A percentile compares a stretch with the other conserved stretches of the same genome.
These are phyloP conservation scores for Mortierella sp. DNA, from an alignment of 371 early-diverging fungal species.

Conservation along the genomic window DNA sequence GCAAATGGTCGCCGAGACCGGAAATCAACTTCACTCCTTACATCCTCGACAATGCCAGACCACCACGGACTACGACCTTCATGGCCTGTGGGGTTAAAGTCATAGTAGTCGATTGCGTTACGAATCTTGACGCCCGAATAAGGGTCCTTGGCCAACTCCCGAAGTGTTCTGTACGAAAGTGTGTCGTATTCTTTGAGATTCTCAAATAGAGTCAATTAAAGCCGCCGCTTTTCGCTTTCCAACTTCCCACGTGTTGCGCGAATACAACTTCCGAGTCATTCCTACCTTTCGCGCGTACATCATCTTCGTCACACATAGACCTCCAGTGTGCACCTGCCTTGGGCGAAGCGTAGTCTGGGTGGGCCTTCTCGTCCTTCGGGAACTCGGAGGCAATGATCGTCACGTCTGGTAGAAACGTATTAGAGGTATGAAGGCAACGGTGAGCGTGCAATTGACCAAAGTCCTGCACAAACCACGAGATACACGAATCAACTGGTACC, in stretches of 20 bases:
- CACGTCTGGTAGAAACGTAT: constrained; percentile 46
- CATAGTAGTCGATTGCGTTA: constrained; percentile 46
- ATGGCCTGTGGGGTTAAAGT: constrained; percentile 34
- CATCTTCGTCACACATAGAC: constrained; percentile 63
- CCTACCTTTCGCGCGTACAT: constrained; percentile 54
- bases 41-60: constrained; percentile 45
- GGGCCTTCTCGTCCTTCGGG: constrained; percentile 60
- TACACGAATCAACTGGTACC: too few species aligned
- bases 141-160: constrained; percentile 34
- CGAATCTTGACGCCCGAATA: constrained; percentile 48
- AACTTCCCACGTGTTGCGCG: too few species aligned
- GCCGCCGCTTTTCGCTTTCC: too few species aligned
- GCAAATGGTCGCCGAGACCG: too few species aligned
- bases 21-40: background rate
- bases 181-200: constrained; percentile 33
- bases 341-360: constrained; percentile 74
- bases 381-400: constrained; percentile 67
- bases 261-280: too few species aligned
- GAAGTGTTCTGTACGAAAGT: constrained; percentile 39
- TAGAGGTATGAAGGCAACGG: background rate
- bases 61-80: constrained; percentile 37
- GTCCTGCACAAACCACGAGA: too few species aligned
- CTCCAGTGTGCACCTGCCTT: constrained; percentile 85
- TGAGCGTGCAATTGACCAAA: too few species aligned
- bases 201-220: background rate